Conservation (phyloP, 768 basidiomycete genomes). For the Suillus lakei region DNA sequence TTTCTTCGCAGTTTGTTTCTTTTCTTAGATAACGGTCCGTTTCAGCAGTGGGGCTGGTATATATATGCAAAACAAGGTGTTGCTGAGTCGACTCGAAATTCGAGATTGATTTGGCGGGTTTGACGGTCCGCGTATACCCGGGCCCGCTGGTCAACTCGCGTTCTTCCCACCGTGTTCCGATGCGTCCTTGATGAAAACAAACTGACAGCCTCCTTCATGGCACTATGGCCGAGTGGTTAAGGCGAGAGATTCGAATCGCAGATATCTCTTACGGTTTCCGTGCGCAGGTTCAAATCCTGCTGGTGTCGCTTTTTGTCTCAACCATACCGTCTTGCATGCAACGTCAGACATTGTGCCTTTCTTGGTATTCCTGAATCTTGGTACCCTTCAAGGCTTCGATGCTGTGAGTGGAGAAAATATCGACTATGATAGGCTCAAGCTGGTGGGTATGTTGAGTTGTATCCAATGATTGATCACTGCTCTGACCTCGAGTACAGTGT, state of each 20-base stretch:
- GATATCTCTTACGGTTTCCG: constrained; percentile 11
- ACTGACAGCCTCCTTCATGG: neutral
- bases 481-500: neutral
- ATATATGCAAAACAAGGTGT: no score
- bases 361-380: no score
- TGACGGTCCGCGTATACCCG: no score
- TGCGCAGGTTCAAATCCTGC: constrained; percentile 12
- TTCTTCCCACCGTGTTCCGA: no score
- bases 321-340: no score
- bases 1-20: neutral
- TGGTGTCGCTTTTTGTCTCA: constrained; percentile 8
- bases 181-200: neutral
- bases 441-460: neutral
- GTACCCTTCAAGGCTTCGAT: no score
- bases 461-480: neutral
- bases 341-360: neutral
- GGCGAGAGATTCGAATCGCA: constrained; percentile 6
- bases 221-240: constrained; percentile 12
- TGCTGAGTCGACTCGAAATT: neutral
- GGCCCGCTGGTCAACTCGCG: no score
- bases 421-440: neutral
- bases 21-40: no score
- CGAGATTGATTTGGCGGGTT: no score
- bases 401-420: neutral
- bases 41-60: no score